Evolutionary conservation across 306 rosid species (phyloP), one percentile per base, ranked within the genome.

Genomic region (Pyrus bretschneideri): DNA sequence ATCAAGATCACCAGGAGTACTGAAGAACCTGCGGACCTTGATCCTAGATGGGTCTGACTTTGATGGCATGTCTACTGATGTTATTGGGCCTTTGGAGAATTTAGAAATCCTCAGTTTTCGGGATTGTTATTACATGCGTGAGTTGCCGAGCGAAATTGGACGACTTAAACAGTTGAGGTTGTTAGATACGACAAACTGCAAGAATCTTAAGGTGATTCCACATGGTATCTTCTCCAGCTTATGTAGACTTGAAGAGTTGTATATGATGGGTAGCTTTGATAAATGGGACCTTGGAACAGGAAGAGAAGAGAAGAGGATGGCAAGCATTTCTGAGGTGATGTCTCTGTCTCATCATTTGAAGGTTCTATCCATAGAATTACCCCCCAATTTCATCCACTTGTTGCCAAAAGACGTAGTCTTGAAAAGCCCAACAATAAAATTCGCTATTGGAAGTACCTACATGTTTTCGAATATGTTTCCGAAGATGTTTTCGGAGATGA

Each of bases 61-160:
- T 12, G 15, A 45, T 45, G 51, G 14, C 51, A 3, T 45, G 51
- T 12, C 51, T 45, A 45, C 13, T 4, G 4, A 23, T 59, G 17
- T 57, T 72, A 19, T 55, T 55, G 76, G 54, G 22, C 30, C 27
- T 2, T 6, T 72, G 21, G 46, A 23, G 22, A 73, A 42, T 23
- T 40, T 59, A 42, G 30, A 57, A 27, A 57, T 57, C 61, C 76
- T 72, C 44, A 42, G 40, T 40, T 38, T 72, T 15, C 19, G 23
- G 1, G 0, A 1, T 1, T 55, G 3, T 0, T 0, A 0, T 8
- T 0, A 0, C 3, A 4, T 57, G 9, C 0, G 0, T 13, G 12
- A 2, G 6, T 3, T 73, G 68, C 44, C 77, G 2, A 38, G 8
- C 40, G 22, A 38, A 22, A 23, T 73, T 35, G 58, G 68, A 22